phyloP scores from a whole-genome alignment of 345 rosid genomes.

The Trapa incisa region DNA sequence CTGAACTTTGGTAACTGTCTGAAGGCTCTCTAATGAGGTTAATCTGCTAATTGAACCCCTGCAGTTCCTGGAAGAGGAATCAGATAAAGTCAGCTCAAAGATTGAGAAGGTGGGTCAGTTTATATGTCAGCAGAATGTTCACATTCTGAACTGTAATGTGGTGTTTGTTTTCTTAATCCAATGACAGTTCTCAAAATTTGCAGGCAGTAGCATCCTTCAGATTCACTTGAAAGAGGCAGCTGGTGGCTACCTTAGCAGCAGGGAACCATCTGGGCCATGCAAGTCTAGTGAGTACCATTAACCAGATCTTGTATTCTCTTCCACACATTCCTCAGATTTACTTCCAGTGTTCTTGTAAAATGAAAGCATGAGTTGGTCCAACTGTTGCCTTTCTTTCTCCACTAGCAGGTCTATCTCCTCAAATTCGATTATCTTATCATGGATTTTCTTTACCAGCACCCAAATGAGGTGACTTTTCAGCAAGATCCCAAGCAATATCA shows the following conservation, averaged over 20 bases:
- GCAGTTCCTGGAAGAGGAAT: conserved; percentile 63
- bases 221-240: neutral
- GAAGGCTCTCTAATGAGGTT: neutral
- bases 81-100: conserved; percentile 44
- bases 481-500: neutral
- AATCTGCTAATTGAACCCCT: conserved; percentile 1
- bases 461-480: neutral
- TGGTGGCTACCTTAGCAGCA: no score
- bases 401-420: conserved; percentile 70
- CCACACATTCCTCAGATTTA: conserved; percentile 22
- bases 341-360: conserved; percentile 30
- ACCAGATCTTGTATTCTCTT: conserved; percentile 25
- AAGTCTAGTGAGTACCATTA: neutral
- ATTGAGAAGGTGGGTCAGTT: conserved; percentile 45
- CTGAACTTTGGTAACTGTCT: neutral
- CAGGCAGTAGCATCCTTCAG: conserved; percentile 71
- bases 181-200: conserved; percentile 4
- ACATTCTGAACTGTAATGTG: neutral
- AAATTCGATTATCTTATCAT: conserved; percentile 45
- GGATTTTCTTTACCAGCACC: conserved; percentile 62
- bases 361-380: conserved; percentile 53
- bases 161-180: no score
- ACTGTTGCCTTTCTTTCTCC: conserved; percentile 76
- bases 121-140: neutral
- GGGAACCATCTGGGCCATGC: no score